Conservation (phyloP, 129 eudicot genomes). For the Pittosporum tobira region DNA sequence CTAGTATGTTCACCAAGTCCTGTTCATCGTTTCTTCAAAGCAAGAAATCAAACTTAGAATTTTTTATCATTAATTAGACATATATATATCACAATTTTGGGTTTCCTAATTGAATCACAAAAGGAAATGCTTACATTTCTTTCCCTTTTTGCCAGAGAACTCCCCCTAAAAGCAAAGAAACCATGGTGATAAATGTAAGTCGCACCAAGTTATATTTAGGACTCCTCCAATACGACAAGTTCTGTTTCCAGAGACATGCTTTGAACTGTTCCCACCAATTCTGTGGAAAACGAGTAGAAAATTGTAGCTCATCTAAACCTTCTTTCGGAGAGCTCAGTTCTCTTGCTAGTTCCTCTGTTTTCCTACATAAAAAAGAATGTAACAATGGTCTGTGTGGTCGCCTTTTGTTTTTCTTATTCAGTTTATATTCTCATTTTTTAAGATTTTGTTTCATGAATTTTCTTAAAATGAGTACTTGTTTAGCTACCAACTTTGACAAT, state of each 20-base stretch:
- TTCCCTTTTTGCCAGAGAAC: slow-evolving; percentile 18
- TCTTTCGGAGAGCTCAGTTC: slow-evolving; percentile 9
- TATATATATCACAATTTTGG: too few species aligned
- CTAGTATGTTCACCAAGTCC: slow-evolving; percentile 9
- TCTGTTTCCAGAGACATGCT: slow-evolving; percentile 21
- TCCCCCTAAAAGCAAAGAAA: slow-evolving; percentile 15
- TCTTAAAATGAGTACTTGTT: too few species aligned
- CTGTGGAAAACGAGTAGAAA: slow-evolving; percentile 13
- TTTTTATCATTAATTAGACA: too few species aligned
- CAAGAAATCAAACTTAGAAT: too few species aligned
- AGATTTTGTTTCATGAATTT: too few species aligned
- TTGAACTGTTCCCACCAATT: slow-evolving; percentile 11
- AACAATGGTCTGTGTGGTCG: too few species aligned
- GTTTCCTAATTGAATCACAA: too few species aligned
- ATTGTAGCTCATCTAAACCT: slow-evolving; percentile 15
- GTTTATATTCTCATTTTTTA: too few species aligned
- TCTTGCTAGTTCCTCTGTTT: background rate
- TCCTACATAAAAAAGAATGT: background rate
- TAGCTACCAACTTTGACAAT: too few species aligned
- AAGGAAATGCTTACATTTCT: slow-evolving; percentile 5
- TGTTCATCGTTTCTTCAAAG: slow-evolving; percentile 10
- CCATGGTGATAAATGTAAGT: background rate
- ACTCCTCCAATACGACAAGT: slow-evolving; percentile 24
- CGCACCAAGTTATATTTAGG: slow-evolving; percentile 15
- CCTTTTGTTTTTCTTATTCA: too few species aligned